These are phyloP conservation scores for Fusarium fracticaudum DNA, from an alignment of 2,329 filamentous ascomycete species.

Conservation along the genomic window DNA sequence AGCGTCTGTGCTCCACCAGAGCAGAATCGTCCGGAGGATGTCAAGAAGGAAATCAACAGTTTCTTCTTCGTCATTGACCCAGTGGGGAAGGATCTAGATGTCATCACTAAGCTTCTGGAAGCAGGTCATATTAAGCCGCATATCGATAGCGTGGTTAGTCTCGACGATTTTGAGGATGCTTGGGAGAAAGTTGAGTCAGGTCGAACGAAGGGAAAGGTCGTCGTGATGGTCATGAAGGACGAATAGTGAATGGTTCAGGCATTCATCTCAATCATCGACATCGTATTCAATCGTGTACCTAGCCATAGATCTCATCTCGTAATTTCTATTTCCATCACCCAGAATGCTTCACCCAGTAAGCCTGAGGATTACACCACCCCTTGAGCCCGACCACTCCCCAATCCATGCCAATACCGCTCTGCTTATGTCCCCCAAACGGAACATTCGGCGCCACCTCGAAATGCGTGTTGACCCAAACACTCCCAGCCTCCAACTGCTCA, in stretches of 20 bases:
- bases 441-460: slow-evolving; percentile 50
- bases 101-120: slow-evolving; percentile 21
- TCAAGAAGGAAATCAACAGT: slow-evolving; percentile 4
- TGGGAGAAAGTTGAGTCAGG: slow-evolving; percentile 33
- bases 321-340: not conserved
- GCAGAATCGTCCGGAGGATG: slow-evolving; percentile 13
- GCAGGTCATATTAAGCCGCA: slow-evolving; percentile 22
- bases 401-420: slow-evolving; percentile 61
- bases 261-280: not conserved
- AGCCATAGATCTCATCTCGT: not conserved
- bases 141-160: slow-evolving; percentile 21
- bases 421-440: slow-evolving; percentile 62
- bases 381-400: slow-evolving; percentile 46
- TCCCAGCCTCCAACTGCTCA: slow-evolving; percentile 63
- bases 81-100: slow-evolving; percentile 14
- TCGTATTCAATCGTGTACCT: not conserved
- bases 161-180: slow-evolving; percentile 14
- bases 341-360: slow-evolving; percentile 2
- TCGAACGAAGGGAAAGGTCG: slow-evolving; percentile 19
- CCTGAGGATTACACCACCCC: slow-evolving; percentile 9
- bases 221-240: not conserved
- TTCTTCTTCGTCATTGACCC: slow-evolving; percentile 28
- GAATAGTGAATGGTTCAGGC: not conserved
- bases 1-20: slow-evolving; percentile 19
- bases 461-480: slow-evolving; percentile 67